Evolutionary conservation across 495 filamentous ascomycete species (phyloP).

Genomic region (Viridothelium virens): DNA sequence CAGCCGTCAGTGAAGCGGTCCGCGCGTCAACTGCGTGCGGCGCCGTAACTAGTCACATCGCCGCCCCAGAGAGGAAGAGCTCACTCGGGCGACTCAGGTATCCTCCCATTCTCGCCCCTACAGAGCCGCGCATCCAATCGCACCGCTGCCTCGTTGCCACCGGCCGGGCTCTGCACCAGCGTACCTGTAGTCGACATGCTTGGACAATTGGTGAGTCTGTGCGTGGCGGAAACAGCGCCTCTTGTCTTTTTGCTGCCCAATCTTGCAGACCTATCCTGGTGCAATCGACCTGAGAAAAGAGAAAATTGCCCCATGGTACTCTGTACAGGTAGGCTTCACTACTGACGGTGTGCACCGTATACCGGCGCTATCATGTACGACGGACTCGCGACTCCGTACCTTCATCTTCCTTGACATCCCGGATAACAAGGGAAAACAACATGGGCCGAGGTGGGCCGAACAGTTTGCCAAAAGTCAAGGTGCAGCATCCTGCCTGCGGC

Average conservation of each 20-base stretch:
- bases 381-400: too few relatives aligned
- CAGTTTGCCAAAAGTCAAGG: too few relatives aligned
- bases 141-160: too few relatives aligned
- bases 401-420: too few relatives aligned
- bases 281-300: background rate
- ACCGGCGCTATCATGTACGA: too few relatives aligned
- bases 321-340: too few relatives aligned
- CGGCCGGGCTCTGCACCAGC: too few relatives aligned
- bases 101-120: background rate
- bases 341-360: too few relatives aligned
- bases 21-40: background rate
- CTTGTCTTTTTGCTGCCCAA: slow-evolving; percentile 1
- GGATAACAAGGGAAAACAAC: too few relatives aligned
- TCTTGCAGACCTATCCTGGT: background rate
- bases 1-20: background rate
- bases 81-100: background rate
- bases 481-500: background rate
- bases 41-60: background rate
- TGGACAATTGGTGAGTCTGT: background rate
- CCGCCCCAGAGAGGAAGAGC: background rate
- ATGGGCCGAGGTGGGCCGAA: too few relatives aligned
- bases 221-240: slow-evolving; percentile 5
- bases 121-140: background rate
- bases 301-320: too few relatives aligned
- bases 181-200: background rate